Conservation (phyloP, 139 green algal species). For the Coelastrella sp. region DNA sequence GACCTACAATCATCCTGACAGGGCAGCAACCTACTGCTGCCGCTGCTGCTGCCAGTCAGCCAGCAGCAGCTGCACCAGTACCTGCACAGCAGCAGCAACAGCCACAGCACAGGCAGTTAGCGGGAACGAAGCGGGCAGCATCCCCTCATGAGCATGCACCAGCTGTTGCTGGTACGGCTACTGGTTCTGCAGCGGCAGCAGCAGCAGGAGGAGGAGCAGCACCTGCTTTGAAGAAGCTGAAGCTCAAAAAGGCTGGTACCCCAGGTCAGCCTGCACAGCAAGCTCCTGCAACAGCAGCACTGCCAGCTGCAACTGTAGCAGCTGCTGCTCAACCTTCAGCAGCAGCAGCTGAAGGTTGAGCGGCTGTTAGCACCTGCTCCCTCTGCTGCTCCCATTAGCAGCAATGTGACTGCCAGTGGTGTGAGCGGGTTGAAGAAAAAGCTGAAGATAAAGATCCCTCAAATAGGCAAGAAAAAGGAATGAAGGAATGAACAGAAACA, state of each 20-base stretch:
- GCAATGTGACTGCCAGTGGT: slow-evolving; percentile 1
- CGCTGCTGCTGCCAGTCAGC: background rate
- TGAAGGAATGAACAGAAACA: too few species aligned
- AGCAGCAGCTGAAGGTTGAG: too few species aligned
- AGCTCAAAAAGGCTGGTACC: background rate
- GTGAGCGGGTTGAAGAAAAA: background rate
- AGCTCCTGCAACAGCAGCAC: background rate
- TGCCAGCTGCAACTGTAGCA: background rate
- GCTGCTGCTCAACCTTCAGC: background rate
- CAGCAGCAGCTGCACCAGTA: slow-evolving; percentile 1
- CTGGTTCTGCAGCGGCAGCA: background rate
- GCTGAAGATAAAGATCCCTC: background rate
- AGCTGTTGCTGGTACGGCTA: background rate
- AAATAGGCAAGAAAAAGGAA: background rate
- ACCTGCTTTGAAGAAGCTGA: background rate
- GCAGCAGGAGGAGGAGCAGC: background rate
- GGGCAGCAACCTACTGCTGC: background rate
- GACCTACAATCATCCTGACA: background rate
- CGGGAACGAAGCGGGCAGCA: background rate
- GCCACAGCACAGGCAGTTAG: background rate
- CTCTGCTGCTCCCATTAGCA: background rate
- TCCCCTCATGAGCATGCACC: background rate
- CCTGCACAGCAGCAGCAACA: slow-evolving; percentile 1
- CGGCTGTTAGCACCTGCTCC: background rate
- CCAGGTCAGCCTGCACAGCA: background rate